phyloP scores from a whole-genome alignment of 768 basidiomycete species.

The Xanthoconium purpureum region DNA sequence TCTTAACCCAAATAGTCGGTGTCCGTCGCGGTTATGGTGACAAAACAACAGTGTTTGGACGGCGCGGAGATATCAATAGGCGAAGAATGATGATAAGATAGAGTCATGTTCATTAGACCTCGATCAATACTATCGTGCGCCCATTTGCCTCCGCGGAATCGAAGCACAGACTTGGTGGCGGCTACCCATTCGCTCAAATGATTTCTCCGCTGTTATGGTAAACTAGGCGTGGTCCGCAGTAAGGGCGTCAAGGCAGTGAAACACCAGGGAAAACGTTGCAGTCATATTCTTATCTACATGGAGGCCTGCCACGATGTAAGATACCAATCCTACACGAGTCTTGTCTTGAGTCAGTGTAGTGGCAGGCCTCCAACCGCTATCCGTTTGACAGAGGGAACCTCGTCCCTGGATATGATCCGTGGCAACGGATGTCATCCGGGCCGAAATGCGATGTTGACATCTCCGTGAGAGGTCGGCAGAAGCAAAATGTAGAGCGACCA shows the following conservation, averaged over 20 bases:
- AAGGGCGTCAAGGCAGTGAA: too few relatives aligned
- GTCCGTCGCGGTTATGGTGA: neutral
- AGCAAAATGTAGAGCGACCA: neutral
- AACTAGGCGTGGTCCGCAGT: neutral
- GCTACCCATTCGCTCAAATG: neutral
- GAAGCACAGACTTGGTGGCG: neutral
- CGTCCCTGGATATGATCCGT: constrained; percentile 20
- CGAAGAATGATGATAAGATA: constrained; percentile 26
- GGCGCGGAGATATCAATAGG: constrained; percentile 17
- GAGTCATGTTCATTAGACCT: constrained; percentile 5
- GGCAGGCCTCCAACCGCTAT: neutral
- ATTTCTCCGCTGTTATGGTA: constrained; percentile 5
- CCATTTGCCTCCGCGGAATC: constrained; percentile 24
- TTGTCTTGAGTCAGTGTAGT: neutral
- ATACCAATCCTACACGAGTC: neutral
- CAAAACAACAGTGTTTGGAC: constrained; percentile 17
- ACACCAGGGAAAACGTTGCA: constrained; percentile 4
- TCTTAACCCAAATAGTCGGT: neutral
- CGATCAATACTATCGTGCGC: constrained; percentile 5
- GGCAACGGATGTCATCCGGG: neutral
- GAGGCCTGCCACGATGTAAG: neutral
- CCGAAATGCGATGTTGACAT: neutral
- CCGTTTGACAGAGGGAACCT: neutral
- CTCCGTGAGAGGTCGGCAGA: neutral
- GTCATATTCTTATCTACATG: neutral